These are phyloP conservation scores for Termitomyces sp. DNA, from an alignment of 768 basidiomycete species.

Conservation along the genomic window DNA sequence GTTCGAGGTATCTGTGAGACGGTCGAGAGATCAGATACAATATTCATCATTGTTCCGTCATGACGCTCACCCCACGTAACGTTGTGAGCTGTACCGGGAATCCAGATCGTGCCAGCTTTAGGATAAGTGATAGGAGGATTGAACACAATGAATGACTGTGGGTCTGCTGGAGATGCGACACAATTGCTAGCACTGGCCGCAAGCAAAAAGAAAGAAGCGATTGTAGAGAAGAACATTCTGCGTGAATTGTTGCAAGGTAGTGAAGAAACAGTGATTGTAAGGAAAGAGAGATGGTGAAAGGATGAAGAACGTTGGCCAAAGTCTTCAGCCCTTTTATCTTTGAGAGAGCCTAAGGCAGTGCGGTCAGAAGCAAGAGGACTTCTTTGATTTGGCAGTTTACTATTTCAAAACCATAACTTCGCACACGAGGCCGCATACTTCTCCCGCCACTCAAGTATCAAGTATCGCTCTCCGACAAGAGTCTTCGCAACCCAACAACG, in stretches of 20 bases:
- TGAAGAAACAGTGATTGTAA: not conserved
- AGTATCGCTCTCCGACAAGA: not conserved
- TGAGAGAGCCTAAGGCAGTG: not conserved
- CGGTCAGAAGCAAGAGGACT: conserved; percentile 5
- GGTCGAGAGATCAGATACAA: not conserved
- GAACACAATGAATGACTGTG: conserved; percentile 16
- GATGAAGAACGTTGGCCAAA: not conserved
- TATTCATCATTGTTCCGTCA: not conserved
- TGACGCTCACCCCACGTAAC: conserved; percentile 18
- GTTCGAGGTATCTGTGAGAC: conserved; percentile 15
- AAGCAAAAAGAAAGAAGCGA: conserved; percentile 7
- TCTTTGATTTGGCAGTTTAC: conserved; percentile 6
- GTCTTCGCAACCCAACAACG: not conserved
- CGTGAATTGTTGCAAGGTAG: not conserved
- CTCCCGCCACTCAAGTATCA: conserved; percentile 10
- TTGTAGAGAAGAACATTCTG: conserved; percentile 10
- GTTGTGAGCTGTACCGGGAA: conserved; percentile 14
- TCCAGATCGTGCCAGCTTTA: conserved; percentile 14
- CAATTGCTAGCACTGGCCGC: conserved; percentile 1
- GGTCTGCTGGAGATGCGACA: conserved; percentile 6
- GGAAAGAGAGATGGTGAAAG: not conserved
- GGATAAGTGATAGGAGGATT: conserved; percentile 19
- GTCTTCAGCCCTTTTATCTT: conserved; percentile 7
- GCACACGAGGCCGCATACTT: conserved; percentile 12
- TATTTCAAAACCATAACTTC: not conserved